Percentiles rank a stretch among this genome's conserved stretches.
Conservation (phyloP, 163 green algal genomes). For the Chlorella variabilis region DNA sequence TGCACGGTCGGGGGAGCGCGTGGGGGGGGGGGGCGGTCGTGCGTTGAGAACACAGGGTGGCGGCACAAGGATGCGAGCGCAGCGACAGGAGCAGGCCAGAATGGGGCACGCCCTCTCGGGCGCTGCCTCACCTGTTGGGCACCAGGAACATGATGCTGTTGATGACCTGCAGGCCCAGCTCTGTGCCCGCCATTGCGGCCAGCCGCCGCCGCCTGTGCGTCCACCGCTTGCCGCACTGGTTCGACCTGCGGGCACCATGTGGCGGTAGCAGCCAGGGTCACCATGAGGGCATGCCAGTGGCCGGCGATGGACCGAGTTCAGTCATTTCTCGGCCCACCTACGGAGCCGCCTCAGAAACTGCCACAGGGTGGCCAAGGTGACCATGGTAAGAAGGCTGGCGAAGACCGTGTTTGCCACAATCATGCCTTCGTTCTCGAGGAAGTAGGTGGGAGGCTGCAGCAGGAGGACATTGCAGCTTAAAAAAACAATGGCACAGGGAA, state of each 20-base stretch:
- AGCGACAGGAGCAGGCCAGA: no score
- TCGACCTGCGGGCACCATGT: slow-evolving; percentile 5
- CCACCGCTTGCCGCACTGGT: slow-evolving; percentile 35
- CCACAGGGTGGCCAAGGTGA: neutral
- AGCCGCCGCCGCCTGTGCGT: slow-evolving; percentile 23
- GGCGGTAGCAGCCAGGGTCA: no score
- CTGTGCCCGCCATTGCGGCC: neutral
- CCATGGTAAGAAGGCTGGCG: neutral
- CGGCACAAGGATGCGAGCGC: no score
- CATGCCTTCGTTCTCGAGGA: neutral
- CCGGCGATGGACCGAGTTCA: no score
- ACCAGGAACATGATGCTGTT: slow-evolving; percentile 33
- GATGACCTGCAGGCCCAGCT: slow-evolving; percentile 37
- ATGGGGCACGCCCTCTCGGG: no score
- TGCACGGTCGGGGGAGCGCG: neutral
- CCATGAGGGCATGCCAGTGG: no score
- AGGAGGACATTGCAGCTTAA: neutral
- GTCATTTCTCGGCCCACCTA: neutral
- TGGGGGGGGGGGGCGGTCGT: no score
- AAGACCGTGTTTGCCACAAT: neutral
- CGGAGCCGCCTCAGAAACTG: neutral
- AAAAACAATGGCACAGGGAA: neutral
- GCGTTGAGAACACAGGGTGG: no score
- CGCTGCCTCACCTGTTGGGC: slow-evolving; percentile 36
- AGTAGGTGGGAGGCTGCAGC: neutral